These are phyloP conservation scores for Kwoniella newhampshirensis DNA, from an alignment of 768 basidiomycete genomes.

Conservation along the genomic window DNA sequence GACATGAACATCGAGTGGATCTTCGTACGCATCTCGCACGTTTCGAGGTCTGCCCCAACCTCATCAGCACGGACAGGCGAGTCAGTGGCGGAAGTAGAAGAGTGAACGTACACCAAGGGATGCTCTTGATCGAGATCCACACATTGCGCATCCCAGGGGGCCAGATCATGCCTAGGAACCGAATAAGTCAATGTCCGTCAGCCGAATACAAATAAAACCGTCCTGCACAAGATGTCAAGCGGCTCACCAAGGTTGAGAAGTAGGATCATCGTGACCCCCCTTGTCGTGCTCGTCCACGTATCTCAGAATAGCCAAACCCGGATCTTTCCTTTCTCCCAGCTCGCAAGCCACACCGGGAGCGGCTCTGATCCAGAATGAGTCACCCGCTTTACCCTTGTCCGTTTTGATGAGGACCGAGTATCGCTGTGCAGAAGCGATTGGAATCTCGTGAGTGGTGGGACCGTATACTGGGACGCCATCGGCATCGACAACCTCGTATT, in stretches of 20 bases:
- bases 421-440: slow-evolving; percentile 26
- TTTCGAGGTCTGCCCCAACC: slow-evolving; percentile 18
- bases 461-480: slow-evolving; percentile 29
- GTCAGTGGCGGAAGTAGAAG: too few species aligned
- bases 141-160: too few species aligned
- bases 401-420: slow-evolving; percentile 36
- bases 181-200: too few species aligned
- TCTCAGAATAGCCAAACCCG: too few species aligned
- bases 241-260: slow-evolving; percentile 1
- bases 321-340: too few species aligned
- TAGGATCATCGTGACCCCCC: background rate
- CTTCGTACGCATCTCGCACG: slow-evolving; percentile 3
- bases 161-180: too few species aligned
- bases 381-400: slow-evolving; percentile 19
- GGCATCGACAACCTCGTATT: slow-evolving; percentile 22
- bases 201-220: too few species aligned
- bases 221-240: too few species aligned
- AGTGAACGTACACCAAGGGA: too few species aligned
- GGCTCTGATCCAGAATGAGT: slow-evolving; percentile 21
- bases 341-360: background rate
- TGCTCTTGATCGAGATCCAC: too few species aligned
- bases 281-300: too few species aligned
- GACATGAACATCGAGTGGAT: slow-evolving; percentile 6
- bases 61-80: too few species aligned
- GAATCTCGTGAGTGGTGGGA: slow-evolving; percentile 23